Evolutionary conservation across 768 basidiomycete species (phyloP), one percentile per base, ranked within the genome.

Genomic region (Agrocybe pediades): DNA sequence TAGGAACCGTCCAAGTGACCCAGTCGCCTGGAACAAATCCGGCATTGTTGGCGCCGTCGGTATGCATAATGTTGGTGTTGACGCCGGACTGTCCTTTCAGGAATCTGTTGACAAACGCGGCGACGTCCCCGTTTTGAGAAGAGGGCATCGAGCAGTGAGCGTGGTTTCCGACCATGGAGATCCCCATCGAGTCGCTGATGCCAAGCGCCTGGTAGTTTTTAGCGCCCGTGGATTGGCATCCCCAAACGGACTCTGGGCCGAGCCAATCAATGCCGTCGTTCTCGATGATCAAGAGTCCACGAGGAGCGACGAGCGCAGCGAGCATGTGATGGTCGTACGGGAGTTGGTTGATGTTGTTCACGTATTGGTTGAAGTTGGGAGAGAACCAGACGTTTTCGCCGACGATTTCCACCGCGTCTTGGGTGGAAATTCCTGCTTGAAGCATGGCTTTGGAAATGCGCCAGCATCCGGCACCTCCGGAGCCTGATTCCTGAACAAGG

Each of bases 381-480:
- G 79, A 79, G 75, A 84, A 82, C 83, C 84, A 85, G 26, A 82
- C 82, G 64, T 85, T 84, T 71, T 85, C 83, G 39, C 66, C 67
- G 51, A 85, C 77, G 59, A 85, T 85, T 64, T 85, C 78, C 5
- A 74, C 72, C 3, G 82, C 81, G 6, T 80, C 81, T 66, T 85
- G 84, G 2, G 79, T 79, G 45, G 57, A 57, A 24, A 68, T 68
- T 1, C 82, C 82, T n/a, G 59, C 62, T 29, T 64, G 58, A 57
- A 74, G 65, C 73, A 81, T 75, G 44, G 61, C 75, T 59, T 79
- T 74, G 20, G 82, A 83, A 52, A 85, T 69, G 40, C 83, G 77
- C 84, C 84, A 85, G 69, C 78, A 81, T n/a, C 76, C 78, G 21
- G 74, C 76, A 6, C 84, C 83, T 44, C 84, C 83, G 11, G 81